Conservation (phyloP, 208 protist species). For the Trypanosoma platydactyli region DNA sequence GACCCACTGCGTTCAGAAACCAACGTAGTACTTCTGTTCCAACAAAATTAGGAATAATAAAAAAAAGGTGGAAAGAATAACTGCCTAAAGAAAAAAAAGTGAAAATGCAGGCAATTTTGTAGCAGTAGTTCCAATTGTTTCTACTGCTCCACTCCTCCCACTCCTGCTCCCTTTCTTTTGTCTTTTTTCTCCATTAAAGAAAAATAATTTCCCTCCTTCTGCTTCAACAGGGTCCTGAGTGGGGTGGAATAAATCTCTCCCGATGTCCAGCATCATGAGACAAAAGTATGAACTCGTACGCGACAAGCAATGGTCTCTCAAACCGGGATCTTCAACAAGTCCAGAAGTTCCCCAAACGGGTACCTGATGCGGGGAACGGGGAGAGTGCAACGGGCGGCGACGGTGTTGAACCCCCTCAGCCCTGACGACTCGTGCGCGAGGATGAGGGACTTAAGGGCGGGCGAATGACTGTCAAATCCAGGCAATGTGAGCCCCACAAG, state of each 20-base stretch:
- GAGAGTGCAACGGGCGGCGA: conserved; percentile 28
- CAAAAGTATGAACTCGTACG: conserved; percentile 62
- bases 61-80: conserved; percentile 40
- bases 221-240: not conserved
- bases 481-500: conserved; percentile 73
- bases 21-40: conserved; percentile 37
- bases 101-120: conserved; percentile 15
- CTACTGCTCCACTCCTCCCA: conserved; percentile 1
- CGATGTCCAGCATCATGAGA: conserved; percentile 60
- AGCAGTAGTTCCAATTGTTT: not conserved
- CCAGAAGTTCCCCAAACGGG: conserved; percentile 63
- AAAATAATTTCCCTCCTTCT: no score
- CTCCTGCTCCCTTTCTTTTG: not conserved
- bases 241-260: conserved; percentile 31
- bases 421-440: not conserved
- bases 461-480: conserved; percentile 48
- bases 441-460: conserved; percentile 30
- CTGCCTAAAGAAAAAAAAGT: conserved; percentile 38
- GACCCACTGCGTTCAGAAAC: conserved; percentile 22
- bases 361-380: conserved; percentile 39
- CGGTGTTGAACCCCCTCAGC: conserved; percentile 1
- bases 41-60: conserved; percentile 41
- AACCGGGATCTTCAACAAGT: conserved; percentile 75
- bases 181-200: not conserved
- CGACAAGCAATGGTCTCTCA: conserved; percentile 53